A percentile compares a stretch with the other conserved stretches of the same genome.
phyloP scores from a whole-genome alignment of 2,329 filamentous ascomycete genomes.

The Pseudonectria buxi region DNA sequence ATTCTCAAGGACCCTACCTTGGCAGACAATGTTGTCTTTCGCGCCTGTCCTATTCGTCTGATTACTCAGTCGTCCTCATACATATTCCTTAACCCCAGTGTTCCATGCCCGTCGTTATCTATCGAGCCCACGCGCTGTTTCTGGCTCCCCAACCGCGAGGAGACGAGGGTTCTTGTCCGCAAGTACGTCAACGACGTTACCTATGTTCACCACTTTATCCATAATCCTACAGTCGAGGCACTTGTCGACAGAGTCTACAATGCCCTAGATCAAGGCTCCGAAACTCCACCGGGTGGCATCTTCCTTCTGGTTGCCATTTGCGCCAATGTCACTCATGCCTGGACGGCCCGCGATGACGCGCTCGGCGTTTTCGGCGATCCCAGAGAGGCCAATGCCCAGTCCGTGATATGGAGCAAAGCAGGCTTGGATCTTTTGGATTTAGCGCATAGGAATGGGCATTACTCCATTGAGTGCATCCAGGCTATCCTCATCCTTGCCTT shows the following conservation, averaged over 20 bases:
- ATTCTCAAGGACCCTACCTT: constrained; percentile 21
- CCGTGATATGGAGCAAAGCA: constrained; percentile 27
- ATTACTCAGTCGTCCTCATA: constrained; percentile 27
- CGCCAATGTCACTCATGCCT: constrained; percentile 25
- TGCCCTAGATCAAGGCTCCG: constrained; percentile 16
- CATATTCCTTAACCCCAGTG: constrained; percentile 22
- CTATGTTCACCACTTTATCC: constrained; percentile 27
- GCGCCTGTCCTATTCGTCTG: constrained; percentile 26
- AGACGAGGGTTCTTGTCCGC: constrained; percentile 22
- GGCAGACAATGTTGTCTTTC: constrained; percentile 26
- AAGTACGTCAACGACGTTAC: constrained; percentile 25
- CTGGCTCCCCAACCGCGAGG: constrained; percentile 27
- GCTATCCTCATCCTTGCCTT: constrained; percentile 32
- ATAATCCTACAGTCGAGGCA: constrained; percentile 20
- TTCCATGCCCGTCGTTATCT: constrained; percentile 14
- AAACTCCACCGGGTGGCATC: constrained; percentile 18
- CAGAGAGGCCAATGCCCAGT: constrained; percentile 22
- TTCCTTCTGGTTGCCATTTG: constrained; percentile 25
- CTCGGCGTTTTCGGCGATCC: constrained; percentile 19
- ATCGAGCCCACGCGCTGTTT: constrained; percentile 27
- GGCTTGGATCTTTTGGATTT: constrained; percentile 30
- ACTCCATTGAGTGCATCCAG: constrained; percentile 30
- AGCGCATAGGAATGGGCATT: constrained; percentile 20
- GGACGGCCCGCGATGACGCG: constrained; percentile 20
- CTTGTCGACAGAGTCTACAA: constrained; percentile 27